Conservation (phyloP, 305 asterid species). For the Solanum aculeatissimum region DNA sequence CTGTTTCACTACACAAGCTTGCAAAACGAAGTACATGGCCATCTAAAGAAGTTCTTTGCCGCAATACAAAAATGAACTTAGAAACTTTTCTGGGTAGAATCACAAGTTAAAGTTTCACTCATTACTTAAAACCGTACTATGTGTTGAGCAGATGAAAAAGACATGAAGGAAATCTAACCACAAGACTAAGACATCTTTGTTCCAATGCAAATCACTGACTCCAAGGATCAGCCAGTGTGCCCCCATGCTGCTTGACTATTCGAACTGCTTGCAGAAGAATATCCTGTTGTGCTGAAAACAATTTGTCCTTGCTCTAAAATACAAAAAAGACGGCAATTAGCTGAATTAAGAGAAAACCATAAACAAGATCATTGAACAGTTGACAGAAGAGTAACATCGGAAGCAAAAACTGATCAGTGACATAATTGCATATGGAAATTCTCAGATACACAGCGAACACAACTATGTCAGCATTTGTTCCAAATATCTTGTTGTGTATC, state of each 20-base stretch:
- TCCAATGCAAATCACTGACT: background rate
- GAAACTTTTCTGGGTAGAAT: background rate
- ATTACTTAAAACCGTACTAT: background rate
- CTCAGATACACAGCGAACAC: background rate
- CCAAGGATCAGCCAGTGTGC: constrained; percentile 21
- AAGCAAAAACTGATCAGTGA: background rate
- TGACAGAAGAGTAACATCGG: background rate
- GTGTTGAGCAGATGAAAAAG: background rate
- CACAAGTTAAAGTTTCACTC: background rate
- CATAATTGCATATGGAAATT: background rate
- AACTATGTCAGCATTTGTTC: background rate
- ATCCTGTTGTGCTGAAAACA: constrained; percentile 42
- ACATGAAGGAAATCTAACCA: background rate
- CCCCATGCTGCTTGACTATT: constrained; percentile 68
- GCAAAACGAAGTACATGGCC: background rate
- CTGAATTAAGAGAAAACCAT: background rate
- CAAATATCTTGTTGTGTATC: background rate
- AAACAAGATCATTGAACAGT: background rate
- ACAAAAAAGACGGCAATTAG: constrained; percentile 1
- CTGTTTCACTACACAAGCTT: background rate
- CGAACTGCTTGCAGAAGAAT: constrained; percentile 62
- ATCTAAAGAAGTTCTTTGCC: background rate
- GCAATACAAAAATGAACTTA: background rate
- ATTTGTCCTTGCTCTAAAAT: constrained; percentile 47
- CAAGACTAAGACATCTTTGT: background rate